Base-by-base conservation (phyloP, 2,329 filamentous ascomycete genomes). In the Fusarium newnesense region DNA sequence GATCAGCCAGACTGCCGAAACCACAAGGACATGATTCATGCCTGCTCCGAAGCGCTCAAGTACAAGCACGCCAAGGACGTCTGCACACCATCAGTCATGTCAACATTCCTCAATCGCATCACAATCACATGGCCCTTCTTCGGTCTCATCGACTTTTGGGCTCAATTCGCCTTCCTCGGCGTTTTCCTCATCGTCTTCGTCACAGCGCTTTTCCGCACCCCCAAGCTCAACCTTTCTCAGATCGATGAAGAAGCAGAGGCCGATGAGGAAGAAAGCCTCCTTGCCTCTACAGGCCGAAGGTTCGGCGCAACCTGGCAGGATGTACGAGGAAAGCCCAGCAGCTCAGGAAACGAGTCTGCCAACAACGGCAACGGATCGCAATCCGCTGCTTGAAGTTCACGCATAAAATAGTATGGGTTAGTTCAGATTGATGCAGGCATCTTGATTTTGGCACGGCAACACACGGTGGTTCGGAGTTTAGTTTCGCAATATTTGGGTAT, bases 91-190 rank as follows among this genome's bases (percentile, higher is more conserved):
- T 96, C 92, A 28, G 91, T 98, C 42, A 93, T 95, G 81, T 96
- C 94, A 67, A 97, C 94, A 0, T 97, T 99, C 83, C 87, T 99
- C 73, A 98, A 98, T 82, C 91, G 95, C 49, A 90, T 98, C 69
- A 95, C 94, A 28, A 89, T 97, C 79, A 97, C 97, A 80, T 99
- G 96, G 88, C 95, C 96, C 10, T 94, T 98, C 80, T 97, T 99
- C 79, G 96, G 96, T 16, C 91, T 92, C 16, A 85, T 98, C n/a
- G 89, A 94, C 75, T 99, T 98, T 82, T 99, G 95, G 95, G 94
- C 95, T 0, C 96, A 99, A 78, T 98, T 98, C 79, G 93, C 89
- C 18, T 98, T 99, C 84, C 83, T 99, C 47, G 92, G 83, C 39
- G 87, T 98, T 26, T 98, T 97, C 82, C 81, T 97, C 15, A 83